A percentile compares a stretch with the other conserved stretches of the same genome.
These are phyloP conservation scores for Middelhovenomyces tepae DNA, from an alignment of 805 yeast genomes.

Conservation along the genomic window DNA sequence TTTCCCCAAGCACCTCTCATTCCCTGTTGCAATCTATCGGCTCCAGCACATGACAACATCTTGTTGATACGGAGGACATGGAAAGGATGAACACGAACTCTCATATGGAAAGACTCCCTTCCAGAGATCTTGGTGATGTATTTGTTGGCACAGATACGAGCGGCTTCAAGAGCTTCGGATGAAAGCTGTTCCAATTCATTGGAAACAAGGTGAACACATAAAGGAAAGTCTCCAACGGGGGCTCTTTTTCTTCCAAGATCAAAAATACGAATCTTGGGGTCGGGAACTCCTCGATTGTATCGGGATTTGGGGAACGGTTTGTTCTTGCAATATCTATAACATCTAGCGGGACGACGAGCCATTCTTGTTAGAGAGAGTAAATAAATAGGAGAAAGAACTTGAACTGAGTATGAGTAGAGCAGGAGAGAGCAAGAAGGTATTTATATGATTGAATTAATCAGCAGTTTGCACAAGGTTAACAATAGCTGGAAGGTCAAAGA, in stretches of 20 bases:
- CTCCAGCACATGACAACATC: constrained; percentile 99
- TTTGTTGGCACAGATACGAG: constrained; percentile 99
- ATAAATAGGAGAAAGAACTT: too few species aligned
- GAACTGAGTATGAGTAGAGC: too few species aligned
- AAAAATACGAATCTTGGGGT: constrained; percentile 97
- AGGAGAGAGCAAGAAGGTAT: too few species aligned
- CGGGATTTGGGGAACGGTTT: constrained; percentile 99
- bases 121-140: constrained; percentile 97
- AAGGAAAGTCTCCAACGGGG: constrained; percentile 97
- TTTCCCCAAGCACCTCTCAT: constrained; percentile 99
- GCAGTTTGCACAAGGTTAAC: too few species aligned
- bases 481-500: too few species aligned
- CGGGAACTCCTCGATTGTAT: constrained; percentile 99
- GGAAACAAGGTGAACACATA: constrained; percentile 98
- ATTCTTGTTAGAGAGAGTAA: too few species aligned
- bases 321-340: constrained; percentile 99
- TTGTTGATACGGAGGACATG: constrained; percentile 99
- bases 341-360: constrained; percentile 99
- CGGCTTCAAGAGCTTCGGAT: constrained; percentile 99
- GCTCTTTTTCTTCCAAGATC: constrained; percentile 99
- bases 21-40: constrained; percentile 99
- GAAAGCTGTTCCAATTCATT: constrained; percentile 99
- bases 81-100: constrained; percentile 99
- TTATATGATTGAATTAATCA: too few species aligned
- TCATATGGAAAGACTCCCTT: constrained; percentile 99